Conservation (phyloP, 768 basidiomycete species). For the Chalciporus pseudorubinellus region DNA sequence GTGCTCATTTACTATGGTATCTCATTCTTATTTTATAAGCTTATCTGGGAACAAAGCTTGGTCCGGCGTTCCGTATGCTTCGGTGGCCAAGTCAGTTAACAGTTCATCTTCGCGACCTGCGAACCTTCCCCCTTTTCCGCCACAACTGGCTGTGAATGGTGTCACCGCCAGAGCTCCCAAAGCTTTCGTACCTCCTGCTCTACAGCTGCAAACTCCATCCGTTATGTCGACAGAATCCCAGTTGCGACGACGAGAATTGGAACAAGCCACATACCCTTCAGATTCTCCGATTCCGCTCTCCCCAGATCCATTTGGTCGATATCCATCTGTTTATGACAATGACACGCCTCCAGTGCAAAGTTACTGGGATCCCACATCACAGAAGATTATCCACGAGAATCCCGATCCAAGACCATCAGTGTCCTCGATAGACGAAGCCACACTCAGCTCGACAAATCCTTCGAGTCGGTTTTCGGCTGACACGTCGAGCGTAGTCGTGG, state of each 20-base stretch:
- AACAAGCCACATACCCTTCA: constrained; percentile 42
- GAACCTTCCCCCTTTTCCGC: constrained; percentile 49
- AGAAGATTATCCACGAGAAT: constrained; percentile 21
- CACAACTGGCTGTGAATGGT: constrained; percentile 66
- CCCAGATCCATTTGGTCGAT: constrained; percentile 79
- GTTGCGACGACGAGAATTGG: constrained; percentile 51
- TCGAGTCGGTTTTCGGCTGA: constrained; percentile 78
- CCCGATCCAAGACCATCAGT: constrained; percentile 21
- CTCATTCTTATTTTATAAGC: constrained; percentile 13
- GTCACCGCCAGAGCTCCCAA: constrained; percentile 60
- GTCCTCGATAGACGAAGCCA: constrained; percentile 25
- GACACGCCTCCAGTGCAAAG: constrained; percentile 32
- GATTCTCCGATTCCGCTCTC: constrained; percentile 76
- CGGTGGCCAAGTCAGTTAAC: constrained; percentile 24
- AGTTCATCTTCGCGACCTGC: constrained; percentile 19
- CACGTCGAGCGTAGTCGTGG: constrained; percentile 43
- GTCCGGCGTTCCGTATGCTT: constrained; percentile 47
- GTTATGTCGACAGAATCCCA: constrained; percentile 44
- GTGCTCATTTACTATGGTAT: background rate
- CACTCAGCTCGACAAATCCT: constrained; percentile 25
- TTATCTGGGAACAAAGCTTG: constrained; percentile 25
- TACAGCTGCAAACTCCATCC: constrained; percentile 16
- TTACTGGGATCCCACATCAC: constrained; percentile 44
- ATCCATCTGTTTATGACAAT: constrained; percentile 48
- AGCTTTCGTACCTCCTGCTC: constrained; percentile 33